phyloP scores from a whole-genome alignment of 331 rosid species.

The Dryas integrifolia region DNA sequence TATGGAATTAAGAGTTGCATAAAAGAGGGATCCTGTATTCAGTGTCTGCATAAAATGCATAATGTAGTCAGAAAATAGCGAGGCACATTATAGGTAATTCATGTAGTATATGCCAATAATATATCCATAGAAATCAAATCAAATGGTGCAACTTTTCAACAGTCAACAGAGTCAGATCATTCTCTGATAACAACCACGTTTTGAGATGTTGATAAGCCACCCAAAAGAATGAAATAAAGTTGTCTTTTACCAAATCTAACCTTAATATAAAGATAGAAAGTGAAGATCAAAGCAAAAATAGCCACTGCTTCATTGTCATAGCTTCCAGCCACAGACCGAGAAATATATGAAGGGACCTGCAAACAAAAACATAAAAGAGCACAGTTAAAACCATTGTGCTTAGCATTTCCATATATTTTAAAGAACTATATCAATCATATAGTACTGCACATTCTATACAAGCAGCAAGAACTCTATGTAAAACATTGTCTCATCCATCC shows the following conservation, averaged over 20 bases:
- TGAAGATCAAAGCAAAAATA: conserved; percentile 92
- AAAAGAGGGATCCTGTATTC: conserved; percentile 96
- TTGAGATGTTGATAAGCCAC: conserved; percentile 14
- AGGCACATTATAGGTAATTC: not conserved
- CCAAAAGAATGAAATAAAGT: conserved; percentile 18
- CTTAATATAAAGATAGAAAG: conserved; percentile 96
- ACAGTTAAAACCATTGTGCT: conserved; percentile 13
- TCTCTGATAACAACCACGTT: not conserved
- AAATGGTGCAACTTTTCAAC: not conserved
- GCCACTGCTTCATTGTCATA: conserved; percentile 99
- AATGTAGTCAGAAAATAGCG: conserved; percentile 37
- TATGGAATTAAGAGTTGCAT: conserved; percentile 83
- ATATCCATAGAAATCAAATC: not conserved
- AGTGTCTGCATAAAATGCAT: conserved; percentile 58
- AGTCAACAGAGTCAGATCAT: not conserved
- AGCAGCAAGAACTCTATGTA: not conserved
- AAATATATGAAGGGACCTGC: conserved; percentile 95
- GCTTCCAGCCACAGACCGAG: conserved; percentile 99
- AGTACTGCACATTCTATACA: not conserved
- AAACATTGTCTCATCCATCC: not conserved
- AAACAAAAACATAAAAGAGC: conserved; percentile 25
- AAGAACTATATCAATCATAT: not conserved
- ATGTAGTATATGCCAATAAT: not conserved
- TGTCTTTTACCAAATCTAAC: conserved; percentile 35
- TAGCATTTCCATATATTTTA: not conserved